Base-by-base conservation (phyloP, 805 yeast species). In the Starmerella tilneyi region DNA sequence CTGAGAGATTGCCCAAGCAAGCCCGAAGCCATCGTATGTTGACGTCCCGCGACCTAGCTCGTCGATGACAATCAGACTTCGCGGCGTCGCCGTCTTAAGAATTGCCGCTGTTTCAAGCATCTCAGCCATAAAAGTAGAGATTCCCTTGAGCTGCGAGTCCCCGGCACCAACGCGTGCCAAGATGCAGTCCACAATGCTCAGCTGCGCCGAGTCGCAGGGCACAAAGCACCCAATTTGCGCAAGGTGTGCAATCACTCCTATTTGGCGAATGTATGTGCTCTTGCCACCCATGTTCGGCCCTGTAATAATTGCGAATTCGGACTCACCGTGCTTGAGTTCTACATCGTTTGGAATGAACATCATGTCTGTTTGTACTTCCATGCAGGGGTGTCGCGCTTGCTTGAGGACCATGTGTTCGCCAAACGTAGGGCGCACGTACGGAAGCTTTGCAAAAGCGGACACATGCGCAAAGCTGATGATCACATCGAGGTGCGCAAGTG, bases 131-230 rank as follows among this genome's bases (percentile, higher is more conserved):
- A 92, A 92, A 0, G 98, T 92, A 0, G 97, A 88, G 23, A 92
- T 84, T 21, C 98, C 98, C 63, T 89, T 88, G 59, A 92, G 70
- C 64, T 92, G 98, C 0, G 96, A 89, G 62, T 92, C 98, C 11
- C 96, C 94, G 2, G 98, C 97, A 9, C 98, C 98, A n/a, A 92
- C 96, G 59, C 98, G 77, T 12, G 97, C 94, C 48, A 92, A 71
- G 5, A 92, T 81, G 2, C 95, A 85, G 64, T 92, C 98, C 50
- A 89, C 85, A 2, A 92, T 69, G 11, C 85, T 78, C 21, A 92
- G 61, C 56, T 84, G 88, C 0, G 96, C 88, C 27, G 71, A 78
- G 11, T 67, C 66, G 49, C 81, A 80, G 2, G 98, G 98, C 9
- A 84, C 73, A 58, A 68, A 82, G 53, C 84, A 73, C 0, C 94